Evolutionary conservation across 208 protist genomes (phyloP), one percentile per base, ranked within the genome.

Genomic region (Tetramitus jugosus): DNA sequence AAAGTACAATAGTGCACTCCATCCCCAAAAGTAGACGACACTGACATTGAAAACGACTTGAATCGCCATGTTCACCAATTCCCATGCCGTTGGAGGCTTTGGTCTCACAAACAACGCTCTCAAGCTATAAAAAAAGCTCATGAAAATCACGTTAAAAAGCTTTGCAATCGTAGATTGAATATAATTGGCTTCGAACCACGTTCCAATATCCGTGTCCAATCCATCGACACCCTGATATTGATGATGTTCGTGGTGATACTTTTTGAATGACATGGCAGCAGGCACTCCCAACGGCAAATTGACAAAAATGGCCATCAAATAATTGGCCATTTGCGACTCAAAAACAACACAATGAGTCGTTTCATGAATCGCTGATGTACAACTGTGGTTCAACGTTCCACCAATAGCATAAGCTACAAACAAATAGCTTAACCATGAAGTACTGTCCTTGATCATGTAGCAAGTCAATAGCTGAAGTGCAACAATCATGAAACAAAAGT

Each of bases 241-340:
- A 80, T 96, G 93, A 83, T 96, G 93, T 49, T 94, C 91, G 31
- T 88, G 86, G 82, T 96, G 92, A 83, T 96, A 96, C 37, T 81
- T 85, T 76, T 93, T 91, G 84, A 96, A 96, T 49, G 89, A 88
- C 87, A 94, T 93, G 39, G 88, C 83, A 61, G 90, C 93, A 69
- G 93, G 92, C 53, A 96, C 52, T 13, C 82, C 87, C n/a, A 94
- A 86, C 29, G 93, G 86, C 29, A 91, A 74, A 82, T 95, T 96
- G 10, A 84, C 81, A 82, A 96, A 85, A 20, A 95, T 82, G 1
- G 84, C 85, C 68, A 92, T 87, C 43, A 90, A 76, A 53, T 91
- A 85, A 83, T 96, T 96, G 81, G 87, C 84, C 43, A 84, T 67
- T 4, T 81, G 78, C 17, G 75, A 90, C 26, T 90, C 81, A 84